phyloP scores from a whole-genome alignment of 768 basidiomycete genomes.

The Boletus pseudopeckii region DNA sequence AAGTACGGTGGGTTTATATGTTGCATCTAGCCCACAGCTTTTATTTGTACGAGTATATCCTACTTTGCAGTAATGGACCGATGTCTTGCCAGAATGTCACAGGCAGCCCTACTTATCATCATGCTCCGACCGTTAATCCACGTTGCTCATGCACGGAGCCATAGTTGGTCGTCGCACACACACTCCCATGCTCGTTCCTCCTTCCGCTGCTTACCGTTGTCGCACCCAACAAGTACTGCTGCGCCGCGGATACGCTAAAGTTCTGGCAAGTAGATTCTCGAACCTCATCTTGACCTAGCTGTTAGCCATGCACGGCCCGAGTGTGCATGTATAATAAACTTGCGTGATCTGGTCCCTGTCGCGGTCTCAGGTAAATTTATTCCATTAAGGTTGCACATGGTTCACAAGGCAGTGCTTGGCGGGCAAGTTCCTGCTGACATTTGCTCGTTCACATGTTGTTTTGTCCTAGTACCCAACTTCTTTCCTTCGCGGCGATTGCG shows the following conservation, averaged over 20 bases:
- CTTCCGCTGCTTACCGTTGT: not conserved
- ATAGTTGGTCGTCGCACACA: not conserved
- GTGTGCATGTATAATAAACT: not conserved
- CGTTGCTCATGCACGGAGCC: not conserved
- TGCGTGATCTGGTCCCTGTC: not conserved
- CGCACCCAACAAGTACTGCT: no score
- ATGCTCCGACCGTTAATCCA: not conserved
- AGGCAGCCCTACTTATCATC: not conserved
- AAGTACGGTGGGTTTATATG: not conserved
- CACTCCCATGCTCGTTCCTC: not conserved
- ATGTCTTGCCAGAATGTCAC: not conserved
- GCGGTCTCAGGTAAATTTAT: not conserved
- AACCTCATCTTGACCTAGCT: not conserved
- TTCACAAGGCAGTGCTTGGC: not conserved
- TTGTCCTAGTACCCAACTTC: not conserved
- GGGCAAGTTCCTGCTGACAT: not conserved
- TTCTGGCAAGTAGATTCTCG: not conserved
- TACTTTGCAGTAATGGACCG: not conserved
- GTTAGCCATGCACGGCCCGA: no score
- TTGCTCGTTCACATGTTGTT: not conserved
- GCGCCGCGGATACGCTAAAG: not conserved
- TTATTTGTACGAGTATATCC: slow-evolving; percentile 5
- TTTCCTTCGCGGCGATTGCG: not conserved
- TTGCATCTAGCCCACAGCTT: not conserved
- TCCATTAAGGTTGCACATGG: not conserved